Evolutionary conservation across 1,284 basidiomycete genomes (phyloP), one percentile per base, ranked within the genome.

Genomic region (Sutorius eximius): DNA sequence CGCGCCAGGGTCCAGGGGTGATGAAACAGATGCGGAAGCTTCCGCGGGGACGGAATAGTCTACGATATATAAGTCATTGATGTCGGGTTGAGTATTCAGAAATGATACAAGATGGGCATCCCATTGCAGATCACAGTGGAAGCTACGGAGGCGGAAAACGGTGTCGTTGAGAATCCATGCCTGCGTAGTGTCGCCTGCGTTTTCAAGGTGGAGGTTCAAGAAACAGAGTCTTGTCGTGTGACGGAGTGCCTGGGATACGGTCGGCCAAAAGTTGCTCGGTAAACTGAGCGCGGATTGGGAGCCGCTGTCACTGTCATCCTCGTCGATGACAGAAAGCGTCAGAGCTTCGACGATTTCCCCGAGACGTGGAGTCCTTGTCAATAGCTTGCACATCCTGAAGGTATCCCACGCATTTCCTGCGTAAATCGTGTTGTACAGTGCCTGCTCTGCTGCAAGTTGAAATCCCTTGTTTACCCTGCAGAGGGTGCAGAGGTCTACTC

Each of bases 41-140:
- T 53, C 42, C 10, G 52, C 51, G n/a, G 55, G 30, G 30, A 75
- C 73, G 53, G 73, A 73, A 65, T 78, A 87, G 67, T 87, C 85
- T 55, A 78, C 64, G 51, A 87, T 77, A 64, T 78, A 83, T 40
- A 87, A 73, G 61, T 86, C 82, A 54, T 72, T 63, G 47, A 87
- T 75, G 34, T 73, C 70, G 37, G 58, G 57, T 62, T 87, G 85
- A 1, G 68, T 65, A 50, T 78, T 77, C 15, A 87, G 74, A 64
- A 87, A 87, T 24, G 71, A 61, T 38, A 80, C 71, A 32, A 87
- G 80, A 56, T 77, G 63, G 9, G 59, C 55, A 61, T 86, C 82
- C 85, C 85, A 87, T 52, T 78, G 73, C 48, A 87, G 74, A 62
- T 86, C 85, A 62, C 83, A 86, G 60, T 83, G 81, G 58, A 87